A percentile compares a stretch with the other conserved stretches of the same genome.
Conservation (phyloP, 2,329 filamentous ascomycete species). For the Fonsecaea multimorphosa region DNA sequence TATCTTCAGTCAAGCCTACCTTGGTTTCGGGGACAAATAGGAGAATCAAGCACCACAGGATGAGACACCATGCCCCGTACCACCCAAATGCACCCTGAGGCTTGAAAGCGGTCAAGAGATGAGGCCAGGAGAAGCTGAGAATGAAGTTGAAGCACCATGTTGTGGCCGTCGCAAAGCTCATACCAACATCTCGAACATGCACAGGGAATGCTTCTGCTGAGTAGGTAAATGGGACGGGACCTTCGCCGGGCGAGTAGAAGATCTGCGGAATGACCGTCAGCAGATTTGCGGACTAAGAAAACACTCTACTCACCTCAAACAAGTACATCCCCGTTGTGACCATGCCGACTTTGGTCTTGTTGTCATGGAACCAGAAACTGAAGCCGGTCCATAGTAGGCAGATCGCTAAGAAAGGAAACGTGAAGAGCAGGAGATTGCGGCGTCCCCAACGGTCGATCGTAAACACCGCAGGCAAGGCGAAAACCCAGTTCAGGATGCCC, state of each 20-base stretch:
- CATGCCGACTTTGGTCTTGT: slow-evolving; percentile 48
- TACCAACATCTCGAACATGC: slow-evolving; percentile 66
- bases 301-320: slow-evolving; percentile 36
- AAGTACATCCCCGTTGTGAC: slow-evolving; percentile 49
- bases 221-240: slow-evolving; percentile 69
- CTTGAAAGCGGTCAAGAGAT: slow-evolving; percentile 55
- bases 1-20: slow-evolving; percentile 24
- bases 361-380: slow-evolving; percentile 54
- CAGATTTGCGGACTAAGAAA: not conserved
- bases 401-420: slow-evolving; percentile 65
- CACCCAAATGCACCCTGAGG: slow-evolving; percentile 62
- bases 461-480: slow-evolving; percentile 67
- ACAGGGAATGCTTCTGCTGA: slow-evolving; percentile 69
- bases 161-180: slow-evolving; percentile 63
- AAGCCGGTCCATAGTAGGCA: slow-evolving; percentile 58
- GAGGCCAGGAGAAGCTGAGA: slow-evolving; percentile 60
- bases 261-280: slow-evolving; percentile 43
- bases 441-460: slow-evolving; percentile 72
- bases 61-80: slow-evolving; percentile 63
- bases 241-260: slow-evolving; percentile 63
- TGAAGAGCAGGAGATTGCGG: slow-evolving; percentile 66
- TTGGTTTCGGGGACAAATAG: slow-evolving; percentile 61
- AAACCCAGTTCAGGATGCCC: slow-evolving; percentile 70
- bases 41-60: slow-evolving; percentile 57
- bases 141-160: slow-evolving; percentile 65